These are phyloP conservation scores for Peribolospora baueri DNA, from an alignment of 768 basidiomycete species.

Conservation along the genomic window DNA sequence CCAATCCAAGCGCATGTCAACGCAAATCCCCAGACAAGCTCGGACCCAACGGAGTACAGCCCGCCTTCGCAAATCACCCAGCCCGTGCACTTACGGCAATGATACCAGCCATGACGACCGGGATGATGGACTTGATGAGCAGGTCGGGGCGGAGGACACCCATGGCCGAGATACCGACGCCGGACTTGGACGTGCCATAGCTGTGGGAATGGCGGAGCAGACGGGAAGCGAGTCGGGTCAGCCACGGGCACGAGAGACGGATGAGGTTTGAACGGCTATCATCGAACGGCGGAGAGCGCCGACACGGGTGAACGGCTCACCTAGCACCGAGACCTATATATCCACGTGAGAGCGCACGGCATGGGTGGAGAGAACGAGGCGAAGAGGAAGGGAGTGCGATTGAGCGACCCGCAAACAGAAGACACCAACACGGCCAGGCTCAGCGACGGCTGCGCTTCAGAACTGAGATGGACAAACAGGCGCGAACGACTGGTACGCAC, in stretches of 20 bases:
- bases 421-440: slow-evolving; percentile 6
- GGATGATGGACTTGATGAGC: slow-evolving; percentile 82
- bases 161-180: slow-evolving; percentile 90
- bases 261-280: neutral
- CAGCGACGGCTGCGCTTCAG: slow-evolving; percentile 13
- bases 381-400: neutral
- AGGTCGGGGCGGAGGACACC: slow-evolving; percentile 79
- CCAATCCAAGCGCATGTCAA: too few species aligned
- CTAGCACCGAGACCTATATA: slow-evolving; percentile 16
- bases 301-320: slow-evolving; percentile 1
- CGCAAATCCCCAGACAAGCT: neutral
- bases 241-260: neutral
- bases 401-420: neutral
- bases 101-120: slow-evolving; percentile 99
- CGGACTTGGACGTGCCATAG: slow-evolving; percentile 98
- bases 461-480: neutral
- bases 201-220: slow-evolving; percentile 22
- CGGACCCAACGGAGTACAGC: neutral
- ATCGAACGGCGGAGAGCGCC: too few species aligned
- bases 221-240: neutral
- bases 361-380: neutral
- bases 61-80: neutral
- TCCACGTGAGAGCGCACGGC: neutral
- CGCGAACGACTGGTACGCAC: slow-evolving; percentile 28
- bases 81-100: slow-evolving; percentile 51